Percentiles rank a stretch among this genome's conserved stretches.
Conservation (phyloP, 441 rosid genomes). For the Gossypium schwendimanii region DNA sequence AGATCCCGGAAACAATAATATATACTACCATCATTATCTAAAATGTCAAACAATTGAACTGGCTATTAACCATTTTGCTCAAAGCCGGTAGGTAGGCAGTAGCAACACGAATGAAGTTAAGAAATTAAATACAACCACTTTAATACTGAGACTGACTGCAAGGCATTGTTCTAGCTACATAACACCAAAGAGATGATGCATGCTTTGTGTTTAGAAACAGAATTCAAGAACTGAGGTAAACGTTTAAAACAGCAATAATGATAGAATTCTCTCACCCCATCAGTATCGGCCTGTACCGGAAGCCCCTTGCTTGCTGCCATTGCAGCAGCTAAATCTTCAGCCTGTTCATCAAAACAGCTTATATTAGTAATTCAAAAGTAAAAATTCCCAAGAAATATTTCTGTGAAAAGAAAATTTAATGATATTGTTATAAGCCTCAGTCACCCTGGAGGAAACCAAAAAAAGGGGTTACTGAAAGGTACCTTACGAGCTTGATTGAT, state of each 20-base stretch:
- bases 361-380: conserved; percentile 3
- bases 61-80: background rate
- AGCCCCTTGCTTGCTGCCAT: conserved; percentile 70
- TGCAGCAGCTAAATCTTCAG: conserved; percentile 80
- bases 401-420: background rate
- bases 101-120: background rate
- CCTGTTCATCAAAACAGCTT: conserved; percentile 40
- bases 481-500: conserved; percentile 82
- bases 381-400: background rate
- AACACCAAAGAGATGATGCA: background rate
- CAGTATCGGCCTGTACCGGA: conserved; percentile 41
- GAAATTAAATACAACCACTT: background rate
- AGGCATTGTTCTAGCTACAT: background rate
- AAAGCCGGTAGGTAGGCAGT: background rate
- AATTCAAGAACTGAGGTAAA: background rate
- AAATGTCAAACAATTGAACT: background rate
- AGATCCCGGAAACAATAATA: background rate
- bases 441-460: background rate
- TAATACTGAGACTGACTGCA: background rate
- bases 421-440: background rate
- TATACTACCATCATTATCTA: background rate
- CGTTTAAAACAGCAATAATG: background rate
- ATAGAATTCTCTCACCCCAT: conserved; percentile 42
- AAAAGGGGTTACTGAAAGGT: background rate
- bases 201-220: background rate